Base-by-base conservation (phyloP, 768 basidiomycete genomes). In the Amanita pallidorosea region DNA sequence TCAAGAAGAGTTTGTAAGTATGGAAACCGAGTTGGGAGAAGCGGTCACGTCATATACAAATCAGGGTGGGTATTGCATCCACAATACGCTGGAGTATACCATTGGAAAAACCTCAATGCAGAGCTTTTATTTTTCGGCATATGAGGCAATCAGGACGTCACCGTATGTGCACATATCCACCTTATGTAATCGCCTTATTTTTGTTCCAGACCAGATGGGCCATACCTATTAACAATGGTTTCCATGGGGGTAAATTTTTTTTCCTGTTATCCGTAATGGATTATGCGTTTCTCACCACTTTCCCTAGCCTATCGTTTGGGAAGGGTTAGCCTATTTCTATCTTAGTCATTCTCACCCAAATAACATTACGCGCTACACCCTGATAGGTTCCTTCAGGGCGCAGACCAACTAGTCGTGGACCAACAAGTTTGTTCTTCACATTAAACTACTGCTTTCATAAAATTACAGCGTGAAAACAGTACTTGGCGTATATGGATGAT, bases 361-460 rank as follows among this genome's bases (percentile, higher is more conserved):
- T 49, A 25, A 18, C 36, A 31, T 54, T 44, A 55, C 52, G 48
- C 33, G 36, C 41, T 44, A 49, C 47, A 5, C 11, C 17, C 53
- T 43, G 33, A 66, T 33, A 83, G 80, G 49, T 92, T 87, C 73
- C 66, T 92, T 49, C 65, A 76, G 37, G 82, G 86, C 41, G 80
- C 83, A 25, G 92, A 94, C 66, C 81, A 92, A 50, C 64, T 82
- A 54, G 72, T 76, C 31, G 64, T 93, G 36, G 90, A 93, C 66
- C 75, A 82, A 43, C 90, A 85, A 36, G 57, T 92, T 83, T 65
- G 66, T 81, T 34, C 23, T 15, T 41, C 47, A 31, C 22, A 36
- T 45, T 56, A 41, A 44, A 49, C 36, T n/a, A 5, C 18, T 27
- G 9, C 4, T 15, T 9, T 40, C 23, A 18, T 34, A 37, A 37